Percentiles rank a stretch among this genome's conserved stretches.
phyloP scores from a whole-genome alignment of 1,284 basidiomycete species.

The Kalmanozyma brasiliensis region DNA sequence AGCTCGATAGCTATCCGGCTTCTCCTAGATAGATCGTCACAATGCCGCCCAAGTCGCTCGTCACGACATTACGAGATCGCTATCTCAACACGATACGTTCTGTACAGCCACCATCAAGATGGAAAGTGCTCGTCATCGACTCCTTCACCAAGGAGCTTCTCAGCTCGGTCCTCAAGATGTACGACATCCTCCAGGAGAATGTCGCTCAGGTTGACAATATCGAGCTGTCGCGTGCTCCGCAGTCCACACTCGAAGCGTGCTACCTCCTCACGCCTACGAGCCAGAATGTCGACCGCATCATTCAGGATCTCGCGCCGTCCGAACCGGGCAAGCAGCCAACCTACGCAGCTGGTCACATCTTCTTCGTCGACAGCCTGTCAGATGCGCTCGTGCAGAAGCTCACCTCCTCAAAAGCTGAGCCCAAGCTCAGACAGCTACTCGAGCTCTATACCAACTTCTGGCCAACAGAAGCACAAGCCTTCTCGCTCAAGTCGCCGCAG shows the following conservation, averaged over 20 bases:
- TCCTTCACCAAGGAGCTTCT: conserved; percentile 87
- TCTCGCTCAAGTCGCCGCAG: conserved; percentile 60
- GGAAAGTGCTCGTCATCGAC: conserved; percentile 98
- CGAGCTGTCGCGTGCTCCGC: conserved; percentile 54
- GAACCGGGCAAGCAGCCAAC: conserved; percentile 69
- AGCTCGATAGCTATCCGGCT: background rate
- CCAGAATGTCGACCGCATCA: conserved; percentile 90
- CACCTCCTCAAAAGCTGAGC: conserved; percentile 62
- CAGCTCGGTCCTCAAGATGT: conserved; percentile 88
- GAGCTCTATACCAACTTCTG: conserved; percentile 66
- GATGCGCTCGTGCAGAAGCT: conserved; percentile 61
- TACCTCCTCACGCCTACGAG: conserved; percentile 94
- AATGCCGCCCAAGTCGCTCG: conserved; percentile 50
- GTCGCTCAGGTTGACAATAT: conserved; percentile 66
- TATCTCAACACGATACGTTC: conserved; percentile 63
- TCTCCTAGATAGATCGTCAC: background rate
- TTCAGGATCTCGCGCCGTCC: conserved; percentile 69
- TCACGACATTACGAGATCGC: conserved; percentile 51
- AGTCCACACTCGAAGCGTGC: conserved; percentile 61
- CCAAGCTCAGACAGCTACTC: conserved; percentile 61
- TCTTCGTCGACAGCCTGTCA: conserved; percentile 87
- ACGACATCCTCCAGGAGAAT: conserved; percentile 65
- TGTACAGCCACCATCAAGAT: conserved; percentile 70
- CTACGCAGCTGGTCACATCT: conserved; percentile 89
- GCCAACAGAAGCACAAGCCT: conserved; percentile 58